Conservation (phyloP, 768 basidiomycete species). For the Lyophyllum atratum region DNA sequence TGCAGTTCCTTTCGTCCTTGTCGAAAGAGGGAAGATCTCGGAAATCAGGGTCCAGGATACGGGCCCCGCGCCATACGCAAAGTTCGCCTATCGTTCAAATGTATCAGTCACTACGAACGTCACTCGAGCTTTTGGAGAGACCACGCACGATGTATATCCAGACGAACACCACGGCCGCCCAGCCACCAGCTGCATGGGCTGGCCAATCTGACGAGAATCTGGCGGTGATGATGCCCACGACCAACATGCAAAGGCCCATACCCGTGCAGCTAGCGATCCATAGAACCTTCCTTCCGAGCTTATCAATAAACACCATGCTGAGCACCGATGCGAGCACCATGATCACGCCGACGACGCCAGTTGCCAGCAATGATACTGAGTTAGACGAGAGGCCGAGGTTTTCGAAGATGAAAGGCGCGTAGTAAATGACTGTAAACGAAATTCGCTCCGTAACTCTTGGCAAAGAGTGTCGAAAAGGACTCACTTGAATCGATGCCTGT, state of each 20-base stretch:
- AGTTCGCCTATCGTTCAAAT: neutral
- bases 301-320: conserved; percentile 37
- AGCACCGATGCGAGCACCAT: conserved; percentile 36
- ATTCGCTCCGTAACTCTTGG: conserved; percentile 1
- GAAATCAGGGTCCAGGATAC: conserved; percentile 34
- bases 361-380: conserved; percentile 42
- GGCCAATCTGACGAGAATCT: conserved; percentile 23
- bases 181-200: conserved; percentile 22
- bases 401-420: conserved; percentile 34
- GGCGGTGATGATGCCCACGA: conserved; percentile 16
- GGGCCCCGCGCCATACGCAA: conserved; percentile 14
- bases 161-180: conserved; percentile 34
- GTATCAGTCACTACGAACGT: neutral
- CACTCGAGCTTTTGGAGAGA: conserved; percentile 27
- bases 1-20: conserved; percentile 41
- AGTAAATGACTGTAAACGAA: conserved; percentile 14
- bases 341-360: conserved; percentile 36
- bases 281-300: conserved; percentile 38
- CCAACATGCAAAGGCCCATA: conserved; percentile 23
- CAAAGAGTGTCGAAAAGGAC: conserved; percentile 8
- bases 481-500: conserved; percentile 26
- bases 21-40: conserved; percentile 43
- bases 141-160: conserved; percentile 42
- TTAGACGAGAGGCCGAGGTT: conserved; percentile 40
- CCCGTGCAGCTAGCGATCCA: conserved; percentile 41